phyloP scores from a whole-genome alignment of 116 monocot species.

The Zostera marina region DNA sequence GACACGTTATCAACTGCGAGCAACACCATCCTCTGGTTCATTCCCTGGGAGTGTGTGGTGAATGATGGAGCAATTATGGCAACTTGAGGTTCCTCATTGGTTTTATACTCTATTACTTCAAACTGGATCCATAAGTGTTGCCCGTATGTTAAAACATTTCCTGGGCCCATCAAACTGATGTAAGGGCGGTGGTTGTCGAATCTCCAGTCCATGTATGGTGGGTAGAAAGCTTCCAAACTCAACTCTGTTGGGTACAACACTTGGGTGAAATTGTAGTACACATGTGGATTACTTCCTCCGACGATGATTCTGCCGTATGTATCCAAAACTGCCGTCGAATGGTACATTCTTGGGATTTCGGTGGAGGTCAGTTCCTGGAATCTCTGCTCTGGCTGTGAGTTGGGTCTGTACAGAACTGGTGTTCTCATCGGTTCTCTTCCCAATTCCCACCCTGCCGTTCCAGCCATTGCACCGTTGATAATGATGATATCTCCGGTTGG shows the following conservation, averaged over 20 bases:
- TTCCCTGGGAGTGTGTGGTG: constrained; percentile 35
- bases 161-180: background rate
- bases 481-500: constrained; percentile 55
- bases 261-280: constrained; percentile 24
- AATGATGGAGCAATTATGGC: constrained; percentile 33
- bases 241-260: constrained; percentile 46
- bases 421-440: constrained; percentile 28
- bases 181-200: constrained; percentile 12
- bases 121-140: constrained; percentile 17
- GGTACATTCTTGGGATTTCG: constrained; percentile 37
- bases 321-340: constrained; percentile 31
- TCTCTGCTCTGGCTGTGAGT: constrained; percentile 6
- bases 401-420: constrained; percentile 28
- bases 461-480: constrained; percentile 36
- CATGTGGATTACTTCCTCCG: constrained; percentile 62
- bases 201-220: constrained; percentile 26
- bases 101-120: background rate
- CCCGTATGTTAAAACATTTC: constrained; percentile 14
- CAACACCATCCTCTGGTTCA: constrained; percentile 59
- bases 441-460: constrained; percentile 56
- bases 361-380: constrained; percentile 17
- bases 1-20: constrained; percentile 13
- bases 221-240: constrained; percentile 44
- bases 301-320: constrained; percentile 31
- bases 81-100: constrained; percentile 14